These are phyloP conservation scores for Corynascus novoguineensis DNA, from an alignment of 495 filamentous ascomycete genomes.

Conservation along the genomic window DNA sequence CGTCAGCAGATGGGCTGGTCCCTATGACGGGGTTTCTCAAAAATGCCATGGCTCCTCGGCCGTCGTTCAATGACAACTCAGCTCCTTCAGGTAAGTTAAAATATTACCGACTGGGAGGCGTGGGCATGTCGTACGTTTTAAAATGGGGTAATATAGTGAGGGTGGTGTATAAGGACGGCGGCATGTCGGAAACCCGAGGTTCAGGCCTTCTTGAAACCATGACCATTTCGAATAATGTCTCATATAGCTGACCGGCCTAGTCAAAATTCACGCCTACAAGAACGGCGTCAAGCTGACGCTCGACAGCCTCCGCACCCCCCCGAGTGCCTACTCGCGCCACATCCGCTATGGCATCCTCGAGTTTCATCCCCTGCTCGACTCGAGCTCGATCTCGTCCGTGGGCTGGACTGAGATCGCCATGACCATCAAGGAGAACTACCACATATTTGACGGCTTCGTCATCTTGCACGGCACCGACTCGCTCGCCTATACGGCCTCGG, in stretches of 20 bases:
- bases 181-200: too few relatives aligned
- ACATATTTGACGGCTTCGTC: constrained; percentile 89
- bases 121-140: too few relatives aligned
- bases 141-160: too few relatives aligned
- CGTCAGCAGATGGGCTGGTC: constrained; percentile 57
- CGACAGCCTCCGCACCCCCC: constrained; percentile 68
- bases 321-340: constrained; percentile 72
- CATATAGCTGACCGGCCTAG: constrained; percentile 17
- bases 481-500: constrained; percentile 85
- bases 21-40: constrained; percentile 79
- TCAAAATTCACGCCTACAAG: constrained; percentile 37
- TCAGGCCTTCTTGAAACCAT: too few relatives aligned
- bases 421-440: constrained; percentile 69
- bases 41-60: constrained; percentile 72
- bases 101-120: too few relatives aligned
- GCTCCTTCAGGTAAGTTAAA: constrained; percentile 21
- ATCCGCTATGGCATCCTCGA: constrained; percentile 84
- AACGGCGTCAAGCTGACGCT: constrained; percentile 36
- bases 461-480: constrained; percentile 96
- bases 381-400: constrained; percentile 80
- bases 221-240: too few relatives aligned
- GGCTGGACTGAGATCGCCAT: constrained; percentile 87
- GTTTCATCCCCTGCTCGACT: constrained; percentile 82
- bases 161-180: too few relatives aligned
- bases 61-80: constrained; percentile 85